Evolutionary conservation across 2,329 filamentous ascomycete genomes (phyloP).

Genomic region (Colletotrichum musicola): DNA sequence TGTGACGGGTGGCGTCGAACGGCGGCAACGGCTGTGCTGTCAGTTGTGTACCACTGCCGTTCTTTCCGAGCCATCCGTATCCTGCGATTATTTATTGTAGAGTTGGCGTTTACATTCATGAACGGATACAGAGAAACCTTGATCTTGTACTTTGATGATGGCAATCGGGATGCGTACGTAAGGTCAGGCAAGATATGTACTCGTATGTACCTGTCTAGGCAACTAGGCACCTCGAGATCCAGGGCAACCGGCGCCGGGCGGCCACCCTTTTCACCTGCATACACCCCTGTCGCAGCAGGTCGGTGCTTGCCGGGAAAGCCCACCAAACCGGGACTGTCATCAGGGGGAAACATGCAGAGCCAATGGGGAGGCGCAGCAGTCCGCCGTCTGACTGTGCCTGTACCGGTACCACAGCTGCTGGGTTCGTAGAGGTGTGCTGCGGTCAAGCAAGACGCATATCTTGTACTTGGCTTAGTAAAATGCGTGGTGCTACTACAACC

Average conservation of each 20-base stretch:
- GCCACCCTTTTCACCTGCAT: conserved; percentile 30
- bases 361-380: conserved; percentile 23
- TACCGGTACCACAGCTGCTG: not conserved
- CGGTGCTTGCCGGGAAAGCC: conserved; percentile 33
- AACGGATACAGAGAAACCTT: no score
- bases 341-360: conserved; percentile 18
- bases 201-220: not conserved
- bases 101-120: no score
- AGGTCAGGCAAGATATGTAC: no score
- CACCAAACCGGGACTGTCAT: conserved; percentile 22
- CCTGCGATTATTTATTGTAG: no score
- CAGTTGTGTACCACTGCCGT: not conserved
- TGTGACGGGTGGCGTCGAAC: conserved; percentile 5
- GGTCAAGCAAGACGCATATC: no score
- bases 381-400: not conserved
- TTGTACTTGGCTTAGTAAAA: no score
- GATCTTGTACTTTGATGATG: no score
- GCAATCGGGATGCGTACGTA: no score
- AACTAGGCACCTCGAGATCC: conserved; percentile 6
- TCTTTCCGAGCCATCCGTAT: not conserved
- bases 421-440: no score
- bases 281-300: conserved; percentile 25
- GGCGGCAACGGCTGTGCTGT: not conserved
- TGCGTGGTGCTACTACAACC: no score
- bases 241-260: conserved; percentile 13